phyloP scores from a whole-genome alignment of 768 basidiomycete genomes.

The Naganishia vaughanmartiniae region DNA sequence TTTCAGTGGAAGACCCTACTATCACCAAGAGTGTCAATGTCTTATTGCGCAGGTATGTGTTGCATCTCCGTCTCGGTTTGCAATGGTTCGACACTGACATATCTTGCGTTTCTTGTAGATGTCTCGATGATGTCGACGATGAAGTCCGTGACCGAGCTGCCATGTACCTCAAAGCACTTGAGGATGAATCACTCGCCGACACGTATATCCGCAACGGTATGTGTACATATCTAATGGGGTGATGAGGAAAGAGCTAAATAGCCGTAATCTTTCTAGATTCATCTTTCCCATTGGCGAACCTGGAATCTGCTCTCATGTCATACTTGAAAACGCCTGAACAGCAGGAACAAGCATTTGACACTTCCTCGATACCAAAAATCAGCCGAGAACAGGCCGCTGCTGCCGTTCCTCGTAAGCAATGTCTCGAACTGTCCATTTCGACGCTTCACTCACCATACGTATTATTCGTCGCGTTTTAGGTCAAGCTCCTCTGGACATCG shows the following conservation, averaged over 20 bases:
- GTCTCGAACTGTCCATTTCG: background rate
- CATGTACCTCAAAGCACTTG: conserved; percentile 81
- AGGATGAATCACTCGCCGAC: conserved; percentile 74
- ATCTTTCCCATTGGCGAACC: conserved; percentile 80
- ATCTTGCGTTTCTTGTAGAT: conserved; percentile 57
- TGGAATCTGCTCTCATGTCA: conserved; percentile 87
- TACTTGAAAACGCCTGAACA: conserved; percentile 83
- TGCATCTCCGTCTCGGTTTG: background rate
- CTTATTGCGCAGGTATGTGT: conserved; percentile 71
- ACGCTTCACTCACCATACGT: background rate
- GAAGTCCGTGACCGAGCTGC: conserved; percentile 98
- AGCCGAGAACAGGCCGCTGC: conserved; percentile 87
- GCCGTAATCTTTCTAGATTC: conserved; percentile 63
- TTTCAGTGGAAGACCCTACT: conserved; percentile 73
- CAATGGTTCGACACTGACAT: conserved; percentile 22
- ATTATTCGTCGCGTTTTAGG: conserved; percentile 9
- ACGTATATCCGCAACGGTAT: conserved; percentile 88
- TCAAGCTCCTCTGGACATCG: conserved; percentile 80
- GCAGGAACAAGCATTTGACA: conserved; percentile 72
- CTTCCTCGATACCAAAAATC: conserved; percentile 82
- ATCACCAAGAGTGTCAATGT: conserved; percentile 84
- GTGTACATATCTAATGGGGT: conserved; percentile 32
- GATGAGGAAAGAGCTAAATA: background rate
- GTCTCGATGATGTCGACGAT: conserved; percentile 96
- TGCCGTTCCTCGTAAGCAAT: conserved; percentile 73